Evolutionary conservation across 306 rosid species (phyloP), one percentile per base, ranked within the genome.

Genomic region (Quercus mongolica): DNA sequence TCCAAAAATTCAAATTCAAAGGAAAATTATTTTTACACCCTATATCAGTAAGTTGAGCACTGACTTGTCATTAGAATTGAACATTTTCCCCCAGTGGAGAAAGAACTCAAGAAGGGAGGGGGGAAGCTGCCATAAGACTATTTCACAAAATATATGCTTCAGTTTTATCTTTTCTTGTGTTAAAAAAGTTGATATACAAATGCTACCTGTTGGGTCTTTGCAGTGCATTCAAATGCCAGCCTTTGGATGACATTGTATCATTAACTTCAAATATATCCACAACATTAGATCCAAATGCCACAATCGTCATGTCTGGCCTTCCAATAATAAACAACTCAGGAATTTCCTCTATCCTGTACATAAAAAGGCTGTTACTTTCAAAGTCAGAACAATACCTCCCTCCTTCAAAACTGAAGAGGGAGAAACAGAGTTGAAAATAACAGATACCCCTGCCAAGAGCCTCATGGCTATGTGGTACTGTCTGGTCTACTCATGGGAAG

Each of bases 151-250:
- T 7, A 54, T 20, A 77, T 14, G 21, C 21, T 9, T 15, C 56
- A 21, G 18, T 30, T 68, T 68, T 52, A 56, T 73, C n/a, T 38
- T 25, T 38, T 52, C 33, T 65, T 35, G 44, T n/a, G 7, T 6
- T 38, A 25, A 31, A 30, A 26, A 63, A 33, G 71, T 64, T 54
- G 41, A 25, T 44, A 21, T 73, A 58, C 67, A 33, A 69, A 49
- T 78, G 46, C 56, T 41, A 94, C 98, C 97, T 90, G 88, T 90
- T 95, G 74, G 99, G 99, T 83, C 92, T 86, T 84, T 92, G 99
- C 85, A 95, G 85, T 71, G 99, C 99, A 86, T 92, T 95, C 90
- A 95, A 89, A 86, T 95, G 99, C 99, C 99, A 95, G 73, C 97
- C 99, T 89, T 91, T 92, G 70, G 97, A 90, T 73, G 97, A 86